Percentiles rank a stretch among this genome's conserved stretches.
Conservation (phyloP, 2,329 filamentous ascomycete genomes). For the Ophiognomonia clavigignenti-juglandacearum region DNA sequence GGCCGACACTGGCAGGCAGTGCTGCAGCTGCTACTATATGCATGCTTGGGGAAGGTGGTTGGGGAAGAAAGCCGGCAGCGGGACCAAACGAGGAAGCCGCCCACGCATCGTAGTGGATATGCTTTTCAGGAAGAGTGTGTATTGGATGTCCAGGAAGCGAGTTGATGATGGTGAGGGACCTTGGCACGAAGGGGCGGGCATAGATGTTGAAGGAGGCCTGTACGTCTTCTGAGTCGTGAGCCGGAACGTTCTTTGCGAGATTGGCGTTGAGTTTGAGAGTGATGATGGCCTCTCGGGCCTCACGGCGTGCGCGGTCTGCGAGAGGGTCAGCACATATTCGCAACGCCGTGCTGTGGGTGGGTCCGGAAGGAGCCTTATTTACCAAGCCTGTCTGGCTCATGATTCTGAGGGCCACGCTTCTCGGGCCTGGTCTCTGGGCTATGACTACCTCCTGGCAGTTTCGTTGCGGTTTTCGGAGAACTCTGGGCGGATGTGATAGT, state of each 20-base stretch:
- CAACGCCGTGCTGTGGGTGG: no score
- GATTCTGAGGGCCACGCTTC: no score
- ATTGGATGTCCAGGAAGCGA: conserved; percentile 2
- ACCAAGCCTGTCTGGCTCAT: no score
- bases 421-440: no score
- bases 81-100: not conserved
- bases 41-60: not conserved
- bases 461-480: no score
- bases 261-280: not conserved
- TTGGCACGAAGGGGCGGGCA: conserved; percentile 18
- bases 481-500: no score
- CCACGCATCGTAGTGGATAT: conserved; percentile 12
- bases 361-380: no score
- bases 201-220: conserved; percentile 18
- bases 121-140: conserved; percentile 8
- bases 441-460: no score
- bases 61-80: conserved; percentile 6
- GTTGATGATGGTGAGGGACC: conserved; percentile 17
- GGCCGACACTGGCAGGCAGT: not conserved
- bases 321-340: not conserved
- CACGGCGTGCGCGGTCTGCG: not conserved
- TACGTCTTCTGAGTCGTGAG: not conserved
- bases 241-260: not conserved
- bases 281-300: not conserved
- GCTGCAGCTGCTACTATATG: not conserved